A percentile compares a stretch with the other conserved stretches of the same genome.
These are phyloP conservation scores for Fagus crenata DNA, from an alignment of 306 rosid species.

Conservation along the genomic window DNA sequence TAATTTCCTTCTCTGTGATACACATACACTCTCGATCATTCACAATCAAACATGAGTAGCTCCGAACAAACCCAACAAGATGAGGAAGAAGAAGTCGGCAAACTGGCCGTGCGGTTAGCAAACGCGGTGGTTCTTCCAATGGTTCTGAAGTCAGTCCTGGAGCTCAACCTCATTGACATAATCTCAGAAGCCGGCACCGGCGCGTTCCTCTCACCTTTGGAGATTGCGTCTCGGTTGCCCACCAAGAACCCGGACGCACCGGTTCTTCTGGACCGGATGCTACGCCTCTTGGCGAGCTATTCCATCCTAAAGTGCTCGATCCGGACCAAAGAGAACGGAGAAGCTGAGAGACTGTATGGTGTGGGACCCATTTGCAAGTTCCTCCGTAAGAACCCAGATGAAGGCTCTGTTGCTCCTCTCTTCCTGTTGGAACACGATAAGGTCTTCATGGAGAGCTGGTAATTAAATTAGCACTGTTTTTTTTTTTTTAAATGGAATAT, in stretches of 20 bases:
- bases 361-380: constrained; percentile 20
- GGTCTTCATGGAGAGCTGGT: constrained; percentile 23
- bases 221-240: constrained; percentile 32
- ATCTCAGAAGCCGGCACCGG: constrained; percentile 27
- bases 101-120: constrained; percentile 26
- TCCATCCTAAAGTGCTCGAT: constrained; percentile 28
- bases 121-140: constrained; percentile 9
- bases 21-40: no score
- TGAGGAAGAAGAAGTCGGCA: constrained; percentile 24
- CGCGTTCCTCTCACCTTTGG: constrained; percentile 26
- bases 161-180: constrained; percentile 37
- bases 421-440: constrained; percentile 24
- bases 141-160: constrained; percentile 27
- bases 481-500: background rate
- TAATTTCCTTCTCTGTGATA: no score
- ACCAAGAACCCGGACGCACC: constrained; percentile 21
- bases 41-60: background rate
- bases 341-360: constrained; percentile 26
- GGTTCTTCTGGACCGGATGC: constrained; percentile 33
- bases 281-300: constrained; percentile 32
- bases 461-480: background rate
- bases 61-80: background rate
- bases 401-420: constrained; percentile 25
- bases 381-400: constrained; percentile 5
- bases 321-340: background rate